Base-by-base conservation (phyloP, 805 yeast species). In the Metschnikowia drakensbergensis region DNA sequence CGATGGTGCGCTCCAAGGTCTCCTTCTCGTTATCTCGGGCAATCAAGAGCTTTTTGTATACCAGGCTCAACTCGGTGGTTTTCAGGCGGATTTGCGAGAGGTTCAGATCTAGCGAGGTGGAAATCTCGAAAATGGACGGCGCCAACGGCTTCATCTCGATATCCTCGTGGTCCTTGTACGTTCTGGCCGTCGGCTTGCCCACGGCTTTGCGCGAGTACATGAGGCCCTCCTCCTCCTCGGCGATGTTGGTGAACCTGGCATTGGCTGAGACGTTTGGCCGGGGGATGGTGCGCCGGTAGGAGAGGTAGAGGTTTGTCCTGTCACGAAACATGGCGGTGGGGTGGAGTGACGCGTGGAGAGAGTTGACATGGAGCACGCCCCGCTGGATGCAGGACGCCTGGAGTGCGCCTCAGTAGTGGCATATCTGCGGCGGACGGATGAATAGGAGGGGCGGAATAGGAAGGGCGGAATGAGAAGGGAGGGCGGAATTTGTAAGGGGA, bases 241-340 rank as follows among this genome's bases (percentile, higher is more conserved):
- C 66, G 17, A 75, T 57, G 4, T 60, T 58, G 32, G 72, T 72
- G 49, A 76, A 74, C 23, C 69, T 61, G 22, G 59, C 51, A 61
- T 48, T 58, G 47, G 51, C 50, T 8, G 52, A 36, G 49, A 52
- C 35, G 40, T 50, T 56, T n/a, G 49, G 52, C 26, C 90, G 90
- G 0, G 96, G 95, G 49, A 84, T 85, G 8, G 98, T 90, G 51
- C 94, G 81, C 54, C 99, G 81, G 63, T 87, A 92, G 40, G 97
- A 89, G 23, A 90, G 72, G 66, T 77, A 92, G 54, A 92, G 76
- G 62, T 91, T 92, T n/a, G 99, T 94, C 64, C 97, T 76, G 68
- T 94, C 98, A 64, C 98, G 77, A 61, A 86, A 88, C 97, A 92
- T 89, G 47, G 45, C 37, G 45, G 38, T 42, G 38, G 13, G 13